phyloP scores from a whole-genome alignment of 106 monocot species.

The Allium sativum region DNA sequence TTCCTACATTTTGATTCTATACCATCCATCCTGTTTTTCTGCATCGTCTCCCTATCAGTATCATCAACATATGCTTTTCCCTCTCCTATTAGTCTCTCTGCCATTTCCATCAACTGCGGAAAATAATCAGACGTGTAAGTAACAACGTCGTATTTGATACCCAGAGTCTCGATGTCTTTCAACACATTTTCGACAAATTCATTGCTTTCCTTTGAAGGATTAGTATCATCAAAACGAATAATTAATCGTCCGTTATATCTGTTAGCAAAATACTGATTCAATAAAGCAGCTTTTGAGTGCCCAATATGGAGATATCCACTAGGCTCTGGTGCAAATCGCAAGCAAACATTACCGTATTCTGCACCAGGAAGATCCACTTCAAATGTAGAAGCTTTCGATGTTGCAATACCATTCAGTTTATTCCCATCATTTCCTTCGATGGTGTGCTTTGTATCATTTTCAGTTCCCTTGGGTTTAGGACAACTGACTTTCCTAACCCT shows the following conservation, averaged over 20 bases:
- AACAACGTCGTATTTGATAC: slow-evolving; percentile 68
- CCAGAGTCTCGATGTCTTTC: slow-evolving; percentile 74
- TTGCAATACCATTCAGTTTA: slow-evolving; percentile 13
- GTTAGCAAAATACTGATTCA: slow-evolving; percentile 87
- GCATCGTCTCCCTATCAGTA: slow-evolving; percentile 85
- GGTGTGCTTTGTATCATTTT: slow-evolving; percentile 6
- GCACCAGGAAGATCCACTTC: slow-evolving; percentile 95
- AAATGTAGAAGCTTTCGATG: slow-evolving; percentile 23
- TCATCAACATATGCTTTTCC: slow-evolving; percentile 97
- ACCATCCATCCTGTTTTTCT: slow-evolving; percentile 95
- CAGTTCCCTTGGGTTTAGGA: slow-evolving; percentile 25
- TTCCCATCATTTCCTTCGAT: slow-evolving; percentile 14
- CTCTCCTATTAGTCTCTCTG: slow-evolving; percentile 55
- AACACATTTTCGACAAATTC: slow-evolving; percentile 94
- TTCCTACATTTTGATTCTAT: slow-evolving; percentile 85
- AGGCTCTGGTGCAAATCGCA: slow-evolving; percentile 96
- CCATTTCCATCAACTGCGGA: slow-evolving; percentile 68
- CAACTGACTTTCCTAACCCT: slow-evolving; percentile 69
- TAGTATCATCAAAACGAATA: slow-evolving; percentile 96
- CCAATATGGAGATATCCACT: slow-evolving; percentile 98
- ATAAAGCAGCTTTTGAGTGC: slow-evolving; percentile 84
- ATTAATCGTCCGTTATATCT: slow-evolving; percentile 64
- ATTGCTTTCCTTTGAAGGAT: slow-evolving; percentile 94
- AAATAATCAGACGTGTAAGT: slow-evolving; percentile 95
- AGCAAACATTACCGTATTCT: slow-evolving; percentile 70